phyloP scores from a whole-genome alignment of 257 asterid genomes.

The Solanum gracilifrons region DNA sequence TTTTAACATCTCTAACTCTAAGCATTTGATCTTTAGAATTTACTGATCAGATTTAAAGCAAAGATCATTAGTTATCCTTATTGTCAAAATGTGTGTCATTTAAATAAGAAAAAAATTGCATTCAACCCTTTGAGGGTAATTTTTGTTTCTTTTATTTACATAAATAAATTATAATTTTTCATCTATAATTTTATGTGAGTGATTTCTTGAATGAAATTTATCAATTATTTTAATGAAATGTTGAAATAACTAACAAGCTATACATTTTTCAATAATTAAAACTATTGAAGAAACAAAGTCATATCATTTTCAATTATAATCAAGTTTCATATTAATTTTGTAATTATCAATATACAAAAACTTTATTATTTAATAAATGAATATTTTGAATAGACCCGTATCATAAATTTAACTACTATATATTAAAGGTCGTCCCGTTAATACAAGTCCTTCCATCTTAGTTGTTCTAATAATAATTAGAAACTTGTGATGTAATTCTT shows the following conservation, averaged over 20 bases:
- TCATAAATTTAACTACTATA: neutral
- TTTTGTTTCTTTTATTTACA: no score
- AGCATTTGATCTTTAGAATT: neutral
- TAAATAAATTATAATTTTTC: no score
- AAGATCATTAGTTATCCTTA: neutral
- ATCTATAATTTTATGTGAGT: neutral
- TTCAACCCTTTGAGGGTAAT: neutral
- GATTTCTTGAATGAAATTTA: neutral
- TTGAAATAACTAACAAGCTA: neutral
- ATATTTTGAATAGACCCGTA: neutral
- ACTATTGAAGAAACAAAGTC: neutral
- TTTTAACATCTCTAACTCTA: neutral
- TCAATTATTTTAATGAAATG: no score
- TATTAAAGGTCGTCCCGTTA: neutral
- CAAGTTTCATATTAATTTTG: neutral
- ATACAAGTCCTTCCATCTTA: neutral
- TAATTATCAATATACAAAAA: neutral
- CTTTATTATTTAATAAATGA: neutral
- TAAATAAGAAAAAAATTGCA: neutral
- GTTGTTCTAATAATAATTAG: neutral
- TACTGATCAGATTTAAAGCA: neutral
- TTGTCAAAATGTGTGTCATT: neutral
- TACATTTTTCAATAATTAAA: neutral
- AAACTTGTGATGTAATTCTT: neutral
- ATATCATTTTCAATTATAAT: neutral